phyloP scores from a whole-genome alignment of 1,139 yeast genomes.

The Blastobotrys persicus region DNA sequence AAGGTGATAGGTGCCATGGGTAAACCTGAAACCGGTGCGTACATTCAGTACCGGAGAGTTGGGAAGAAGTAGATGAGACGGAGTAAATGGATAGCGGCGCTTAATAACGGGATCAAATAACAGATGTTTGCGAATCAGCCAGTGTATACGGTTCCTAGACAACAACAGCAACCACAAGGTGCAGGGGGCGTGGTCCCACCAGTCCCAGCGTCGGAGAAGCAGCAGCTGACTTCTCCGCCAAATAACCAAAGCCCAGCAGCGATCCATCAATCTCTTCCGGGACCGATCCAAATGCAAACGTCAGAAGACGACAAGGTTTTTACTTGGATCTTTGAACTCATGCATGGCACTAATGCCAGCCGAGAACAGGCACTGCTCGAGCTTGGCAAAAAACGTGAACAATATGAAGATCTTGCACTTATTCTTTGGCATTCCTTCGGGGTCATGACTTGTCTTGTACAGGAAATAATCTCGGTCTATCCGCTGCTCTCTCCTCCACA shows the following conservation, averaged over 20 bases:
- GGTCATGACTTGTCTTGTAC: constrained; percentile 86
- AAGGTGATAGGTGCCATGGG: too few species aligned
- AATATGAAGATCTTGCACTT: constrained; percentile 88
- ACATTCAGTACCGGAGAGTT: neutral
- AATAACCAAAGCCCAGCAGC: constrained; percentile 8
- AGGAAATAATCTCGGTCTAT: constrained; percentile 86
- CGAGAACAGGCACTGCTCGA: constrained; percentile 91
- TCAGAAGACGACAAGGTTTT: constrained; percentile 83
- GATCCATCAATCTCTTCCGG: constrained; percentile 10
- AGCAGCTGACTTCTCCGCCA: neutral
- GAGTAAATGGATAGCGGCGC: too few species aligned
- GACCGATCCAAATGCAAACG: constrained; percentile 44
- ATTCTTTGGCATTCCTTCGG: constrained; percentile 96
- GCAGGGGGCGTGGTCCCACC: constrained; percentile 14
- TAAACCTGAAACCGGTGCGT: neutral
- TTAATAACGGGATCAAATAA: too few species aligned
- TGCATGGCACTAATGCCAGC: constrained; percentile 67
- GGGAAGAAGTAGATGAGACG: neutral
- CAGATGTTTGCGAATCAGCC: constrained; percentile 19
- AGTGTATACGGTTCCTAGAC: constrained; percentile 17
- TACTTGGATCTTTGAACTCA: constrained; percentile 86
- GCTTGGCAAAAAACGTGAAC: constrained; percentile 90
- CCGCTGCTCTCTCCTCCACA: constrained; percentile 87
- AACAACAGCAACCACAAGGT: constrained; percentile 7
- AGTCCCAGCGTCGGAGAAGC: neutral